Base-by-base conservation (phyloP, 176 grass and related monocot genomes). In the Oryza glumipatula region DNA sequence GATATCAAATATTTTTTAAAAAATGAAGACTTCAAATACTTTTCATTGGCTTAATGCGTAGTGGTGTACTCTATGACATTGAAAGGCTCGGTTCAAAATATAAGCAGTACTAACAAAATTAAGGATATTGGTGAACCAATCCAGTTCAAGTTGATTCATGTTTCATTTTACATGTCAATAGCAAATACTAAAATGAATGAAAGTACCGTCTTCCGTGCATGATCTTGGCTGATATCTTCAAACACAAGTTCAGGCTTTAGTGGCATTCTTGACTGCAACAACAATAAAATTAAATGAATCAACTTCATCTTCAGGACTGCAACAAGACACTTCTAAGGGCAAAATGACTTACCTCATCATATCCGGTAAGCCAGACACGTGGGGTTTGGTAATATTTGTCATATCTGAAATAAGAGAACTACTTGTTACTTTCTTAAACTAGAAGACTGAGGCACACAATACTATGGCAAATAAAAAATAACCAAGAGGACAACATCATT, bases 141-240 rank as follows among this genome's bases (percentile, higher is more conserved):
- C 33, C 26, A 2, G 71, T 17, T 69, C 7, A 82, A 38, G 28
- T 65, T 69, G 1, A 19, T n/a, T 38, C 30, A 32, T 32, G 30
- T 32, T 56, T 16, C 44, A 67, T 61, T 85, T 67, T 30, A 61
- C 67, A 81, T 46, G 22, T 39, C 43, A 87, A 24, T 64, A 70
- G 28, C 22, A 38, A 68, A 87, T 19, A 72, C 43, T 1, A 47
- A 76, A 47, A 83, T 51, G 68, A 69, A 67, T 60, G 83, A 64
- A 48, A 76, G 24, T 84, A 98, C 96, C 66, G 93, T 95, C 95
- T 98, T 98, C 21, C 78, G 93, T 28, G 96, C 96, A 81, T 98
- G 96, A 45, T 98, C 96, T 91, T 95, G 96, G 88, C 93, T 98
- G 88, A 98, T 94, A 74, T 98, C 96, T 94, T 98, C 93, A 82